These are phyloP conservation scores for Puccinia hordei DNA, from an alignment of 1,284 basidiomycete genomes.

Conservation along the genomic window DNA sequence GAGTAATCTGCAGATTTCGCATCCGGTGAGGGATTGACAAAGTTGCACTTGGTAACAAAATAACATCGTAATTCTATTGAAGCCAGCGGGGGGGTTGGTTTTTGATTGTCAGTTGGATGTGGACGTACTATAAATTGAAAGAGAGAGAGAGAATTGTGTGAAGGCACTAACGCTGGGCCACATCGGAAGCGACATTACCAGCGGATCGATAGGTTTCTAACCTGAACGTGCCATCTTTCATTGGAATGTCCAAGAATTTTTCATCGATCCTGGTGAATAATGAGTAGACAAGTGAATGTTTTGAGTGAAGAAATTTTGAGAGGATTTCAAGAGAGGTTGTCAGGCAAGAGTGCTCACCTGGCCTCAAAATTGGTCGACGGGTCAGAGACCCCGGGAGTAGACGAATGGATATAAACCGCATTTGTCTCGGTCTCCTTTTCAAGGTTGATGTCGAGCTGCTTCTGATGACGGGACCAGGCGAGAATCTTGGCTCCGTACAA, in stretches of 20 bases:
- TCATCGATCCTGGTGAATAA: slow-evolving; percentile 74
- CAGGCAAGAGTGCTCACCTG: slow-evolving; percentile 20
- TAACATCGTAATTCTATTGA: slow-evolving; percentile 84
- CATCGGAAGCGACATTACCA: slow-evolving; percentile 81
- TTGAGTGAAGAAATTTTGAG: neutral
- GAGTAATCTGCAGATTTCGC: slow-evolving; percentile 64
- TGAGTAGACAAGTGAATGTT: neutral
- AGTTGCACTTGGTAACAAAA: slow-evolving; percentile 87
- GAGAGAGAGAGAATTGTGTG: neutral
- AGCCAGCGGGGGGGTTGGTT: too few relatives aligned
- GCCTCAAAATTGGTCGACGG: slow-evolving; percentile 47
- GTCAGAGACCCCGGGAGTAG: slow-evolving; percentile 72
- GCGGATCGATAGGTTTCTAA: slow-evolving; percentile 95
- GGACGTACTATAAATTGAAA: neutral
- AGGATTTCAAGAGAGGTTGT: neutral
- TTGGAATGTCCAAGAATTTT: slow-evolving; percentile 76
- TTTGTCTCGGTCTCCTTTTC: slow-evolving; percentile 70
- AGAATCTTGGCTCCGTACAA: slow-evolving; percentile 92
- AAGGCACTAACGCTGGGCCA: slow-evolving; percentile 66
- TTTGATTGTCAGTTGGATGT: neutral
- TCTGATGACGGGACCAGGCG: slow-evolving; percentile 84
- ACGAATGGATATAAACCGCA: slow-evolving; percentile 97
- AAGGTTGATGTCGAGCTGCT: slow-evolving; percentile 89
- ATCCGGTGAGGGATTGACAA: slow-evolving; percentile 68
- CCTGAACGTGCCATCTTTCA: slow-evolving; percentile 77